Base-by-base conservation (phyloP, 148 eudicot species). In the Rheum nobile region DNA sequence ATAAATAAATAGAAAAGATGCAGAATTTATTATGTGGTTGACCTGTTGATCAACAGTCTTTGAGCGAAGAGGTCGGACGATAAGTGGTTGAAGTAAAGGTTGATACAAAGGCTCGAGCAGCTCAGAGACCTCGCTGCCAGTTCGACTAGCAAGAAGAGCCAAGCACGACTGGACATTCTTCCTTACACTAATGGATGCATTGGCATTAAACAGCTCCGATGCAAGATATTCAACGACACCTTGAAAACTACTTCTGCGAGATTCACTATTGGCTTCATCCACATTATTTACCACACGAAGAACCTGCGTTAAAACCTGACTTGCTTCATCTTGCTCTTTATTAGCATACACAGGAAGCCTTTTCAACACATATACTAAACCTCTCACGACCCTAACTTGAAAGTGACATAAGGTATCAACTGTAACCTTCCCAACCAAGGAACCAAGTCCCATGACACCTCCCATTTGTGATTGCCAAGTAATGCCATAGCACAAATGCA, bases 1-100 rank as follows among this genome's bases (percentile, higher is more conserved):
- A 3, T 41, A 37, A 2, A 8, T 6, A 54, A 21, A 54, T 8
- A 54, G n/a, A 29, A 31, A 65, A 65, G 21, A 65, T 16, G 39
- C 70, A 31, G 39, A 65, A 31, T 24, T 65, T 65, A 31, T 65
- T 32, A 16, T 63, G 69, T 31, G n/a, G 44, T 54, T 82, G 75
- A 89, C 99, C 97, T 95, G 99, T 71, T 95, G 99, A 83, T 95
- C 99, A 75, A 95, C 97, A 65, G 96, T 95, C 82, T 90, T 95
- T 37, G 84, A 80, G 31, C 99, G 97, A 79, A 95, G 92, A 39
- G 99, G 87, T 11, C 99, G 93, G 17, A 65, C 86, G 79, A 91
- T 83, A 72, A 95, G 96, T 77, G 99, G 96, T 77, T 95, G 97
- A 77, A 95, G 94, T 79, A 90, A 83, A 70, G 90, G 86, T 76